phyloP scores from a whole-genome alignment of 768 basidiomycete species.

The Collybia mongolica region DNA sequence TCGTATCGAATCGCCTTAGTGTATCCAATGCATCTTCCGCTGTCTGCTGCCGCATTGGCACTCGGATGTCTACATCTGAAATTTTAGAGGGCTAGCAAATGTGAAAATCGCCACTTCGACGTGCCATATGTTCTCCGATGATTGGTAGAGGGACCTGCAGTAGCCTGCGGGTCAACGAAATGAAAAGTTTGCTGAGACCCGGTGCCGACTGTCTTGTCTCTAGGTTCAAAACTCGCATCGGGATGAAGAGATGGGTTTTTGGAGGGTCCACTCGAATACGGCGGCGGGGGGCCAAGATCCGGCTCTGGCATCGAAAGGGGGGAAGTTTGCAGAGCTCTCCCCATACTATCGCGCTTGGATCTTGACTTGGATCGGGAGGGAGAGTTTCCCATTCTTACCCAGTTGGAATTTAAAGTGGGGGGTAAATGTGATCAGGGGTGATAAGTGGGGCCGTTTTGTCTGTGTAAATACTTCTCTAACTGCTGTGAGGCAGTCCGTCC shows the following conservation, averaged over 20 bases:
- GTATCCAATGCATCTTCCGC: conserved; percentile 30
- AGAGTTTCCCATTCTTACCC: too few species aligned
- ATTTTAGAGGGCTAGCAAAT: not conserved
- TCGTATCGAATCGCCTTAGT: conserved; percentile 50
- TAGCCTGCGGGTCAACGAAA: not conserved
- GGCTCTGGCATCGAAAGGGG: not conserved
- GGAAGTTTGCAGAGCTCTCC: too few species aligned
- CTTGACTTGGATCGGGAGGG: too few species aligned
- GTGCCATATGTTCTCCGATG: too few species aligned
- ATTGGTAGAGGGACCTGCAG: not conserved
- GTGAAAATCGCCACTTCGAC: not conserved
- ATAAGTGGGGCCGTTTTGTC: too few species aligned
- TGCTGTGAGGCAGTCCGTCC: too few species aligned
- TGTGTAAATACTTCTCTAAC: too few species aligned
- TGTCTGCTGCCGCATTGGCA: conserved; percentile 17
- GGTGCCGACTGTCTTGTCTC: too few species aligned
- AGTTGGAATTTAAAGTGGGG: too few species aligned
- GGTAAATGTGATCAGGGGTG: too few species aligned
- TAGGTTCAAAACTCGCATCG: not conserved
- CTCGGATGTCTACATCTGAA: conserved; percentile 9
- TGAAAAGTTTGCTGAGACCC: not conserved
- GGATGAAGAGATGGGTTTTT: not conserved
- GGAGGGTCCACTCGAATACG: not conserved
- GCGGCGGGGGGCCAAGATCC: not conserved
- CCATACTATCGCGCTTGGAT: too few species aligned